These are phyloP conservation scores for Moricandia moricandioides DNA, from an alignment of 345 rosid species.

Conservation along the genomic window DNA sequence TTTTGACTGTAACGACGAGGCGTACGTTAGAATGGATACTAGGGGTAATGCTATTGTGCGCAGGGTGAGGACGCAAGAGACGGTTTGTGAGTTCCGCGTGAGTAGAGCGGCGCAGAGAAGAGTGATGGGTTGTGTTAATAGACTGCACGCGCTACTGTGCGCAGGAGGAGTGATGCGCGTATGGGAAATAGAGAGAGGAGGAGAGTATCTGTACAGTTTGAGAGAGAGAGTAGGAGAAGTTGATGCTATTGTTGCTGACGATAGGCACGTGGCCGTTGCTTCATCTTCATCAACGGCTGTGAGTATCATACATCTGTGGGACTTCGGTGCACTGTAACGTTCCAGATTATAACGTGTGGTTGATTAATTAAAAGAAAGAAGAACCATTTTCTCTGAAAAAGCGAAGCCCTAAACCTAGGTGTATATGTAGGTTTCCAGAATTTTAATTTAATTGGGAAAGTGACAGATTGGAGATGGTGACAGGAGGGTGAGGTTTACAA, in stretches of 20 bases:
- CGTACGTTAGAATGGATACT: slow-evolving; percentile 51
- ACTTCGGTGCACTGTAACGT: slow-evolving; percentile 62
- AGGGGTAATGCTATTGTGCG: slow-evolving; percentile 62
- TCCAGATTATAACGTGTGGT: slow-evolving; percentile 12
- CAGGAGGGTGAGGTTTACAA: slow-evolving; percentile 27
- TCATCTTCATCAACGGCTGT: slow-evolving; percentile 36
- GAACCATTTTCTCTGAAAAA: slow-evolving; percentile 7
- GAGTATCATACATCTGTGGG: slow-evolving; percentile 70
- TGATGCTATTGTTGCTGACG: slow-evolving; percentile 58
- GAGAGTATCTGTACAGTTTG: slow-evolving; percentile 45
- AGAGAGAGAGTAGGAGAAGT: slow-evolving; percentile 56
- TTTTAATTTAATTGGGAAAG: slow-evolving; percentile 25
- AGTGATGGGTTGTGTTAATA: slow-evolving; percentile 67
- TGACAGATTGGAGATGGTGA: slow-evolving; percentile 18
- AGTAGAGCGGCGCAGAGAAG: slow-evolving; percentile 34
- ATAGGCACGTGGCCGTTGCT: slow-evolving; percentile 76
- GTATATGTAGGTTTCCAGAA: slow-evolving; percentile 34
- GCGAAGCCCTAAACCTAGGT: slow-evolving; percentile 37
- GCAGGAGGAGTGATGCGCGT: slow-evolving; percentile 60
- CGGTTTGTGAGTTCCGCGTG: slow-evolving; percentile 51
- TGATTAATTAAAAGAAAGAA: background rate
- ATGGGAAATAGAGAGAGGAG: slow-evolving; percentile 52
- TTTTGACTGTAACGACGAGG: slow-evolving; percentile 46
- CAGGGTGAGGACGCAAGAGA: slow-evolving; percentile 41
- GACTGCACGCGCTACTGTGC: slow-evolving; percentile 61